Percentiles rank a stretch among this genome's conserved stretches.
Conservation (phyloP, 1,284 basidiomycete species). For the Ustilago cynodontis region DNA sequence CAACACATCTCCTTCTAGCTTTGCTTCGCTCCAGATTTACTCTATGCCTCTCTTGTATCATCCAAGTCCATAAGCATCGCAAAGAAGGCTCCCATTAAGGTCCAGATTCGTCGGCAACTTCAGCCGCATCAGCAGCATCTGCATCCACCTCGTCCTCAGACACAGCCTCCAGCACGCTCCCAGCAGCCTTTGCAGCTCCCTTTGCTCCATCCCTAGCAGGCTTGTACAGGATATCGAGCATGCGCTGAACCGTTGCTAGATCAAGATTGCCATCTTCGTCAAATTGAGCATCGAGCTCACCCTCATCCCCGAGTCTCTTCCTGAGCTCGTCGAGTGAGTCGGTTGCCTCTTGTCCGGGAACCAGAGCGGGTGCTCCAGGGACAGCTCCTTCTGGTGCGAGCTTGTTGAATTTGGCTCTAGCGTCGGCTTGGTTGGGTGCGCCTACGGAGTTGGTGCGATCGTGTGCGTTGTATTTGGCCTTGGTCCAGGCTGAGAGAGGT, state of each 20-base stretch:
- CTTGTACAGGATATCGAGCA: constrained; percentile 61
- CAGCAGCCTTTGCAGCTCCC: constrained; percentile 25
- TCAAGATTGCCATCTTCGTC: constrained; percentile 62
- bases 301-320: constrained; percentile 34
- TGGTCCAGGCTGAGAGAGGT: constrained; percentile 38
- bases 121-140: constrained; percentile 46
- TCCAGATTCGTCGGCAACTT: constrained; percentile 40
- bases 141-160: constrained; percentile 35
- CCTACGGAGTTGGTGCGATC: constrained; percentile 13
- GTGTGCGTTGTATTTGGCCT: constrained; percentile 37
- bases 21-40: no score
- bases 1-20: background rate
- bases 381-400: constrained; percentile 38
- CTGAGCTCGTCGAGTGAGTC: constrained; percentile 37
- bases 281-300: constrained; percentile 54
- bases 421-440: constrained; percentile 6
- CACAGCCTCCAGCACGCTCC: constrained; percentile 29
- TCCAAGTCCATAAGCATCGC: no score
- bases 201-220: constrained; percentile 41
- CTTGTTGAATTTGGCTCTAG: constrained; percentile 39
- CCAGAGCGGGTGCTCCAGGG: constrained; percentile 37
- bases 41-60: no score
- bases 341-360: constrained; percentile 34
- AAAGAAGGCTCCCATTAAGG: constrained; percentile 12
- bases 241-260: constrained; percentile 58